Base-by-base conservation (phyloP, 192 early-diverging fungal species). In the Podila clonocystis region DNA sequence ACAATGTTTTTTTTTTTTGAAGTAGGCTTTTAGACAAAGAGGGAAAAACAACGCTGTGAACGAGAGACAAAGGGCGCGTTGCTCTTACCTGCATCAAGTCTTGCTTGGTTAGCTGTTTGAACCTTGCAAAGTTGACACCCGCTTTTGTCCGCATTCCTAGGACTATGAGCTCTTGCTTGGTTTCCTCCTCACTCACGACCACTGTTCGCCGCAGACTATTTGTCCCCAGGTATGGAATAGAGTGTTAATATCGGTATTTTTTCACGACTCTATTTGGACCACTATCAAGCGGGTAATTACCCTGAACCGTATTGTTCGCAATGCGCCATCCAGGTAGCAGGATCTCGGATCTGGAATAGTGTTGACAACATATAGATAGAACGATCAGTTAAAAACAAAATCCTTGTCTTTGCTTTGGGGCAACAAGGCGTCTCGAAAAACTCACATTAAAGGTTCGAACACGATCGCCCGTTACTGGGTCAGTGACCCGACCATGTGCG, bases 121-220 rank as follows among this genome's bases (percentile, higher is more conserved):
- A 89, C 29, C 73, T 55, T 19, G 22, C 67, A 13, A 73, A 38
- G 11, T 75, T 68, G 34, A 89, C 59, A 8, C 88, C 88, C 58
- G 67, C 74, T 29, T 67, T 83, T 24, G 86, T 89, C 3, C 88
- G 67, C 72, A 89, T 69, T 6, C 88, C 86, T 33, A 89, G 86
- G 6, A 87, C 73, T 8, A 89, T 58, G 2, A 87, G 65, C 50
- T 89, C 88, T 67, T 86, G 63, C n/a, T 64, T 75, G n/a, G 26
- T 50, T 4, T 73, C 50, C 26, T 63, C 55, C 13, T 5, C n/a
- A 9, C 50, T 41, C 30, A 72, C 36, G 45, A 15, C 57, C 1
- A 58, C 50, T 9, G n/a, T 67, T 34, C 62, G 50, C 36, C 67
- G 58, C 8, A 50, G 58, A 6, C 64, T 72, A 52, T 28, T 15